Percentiles rank a stretch among this genome's conserved stretches.
These are phyloP conservation scores for Teratosphaeriaceae sp. DNA, from an alignment of 2,329 filamentous ascomycete genomes.

Conservation along the genomic window DNA sequence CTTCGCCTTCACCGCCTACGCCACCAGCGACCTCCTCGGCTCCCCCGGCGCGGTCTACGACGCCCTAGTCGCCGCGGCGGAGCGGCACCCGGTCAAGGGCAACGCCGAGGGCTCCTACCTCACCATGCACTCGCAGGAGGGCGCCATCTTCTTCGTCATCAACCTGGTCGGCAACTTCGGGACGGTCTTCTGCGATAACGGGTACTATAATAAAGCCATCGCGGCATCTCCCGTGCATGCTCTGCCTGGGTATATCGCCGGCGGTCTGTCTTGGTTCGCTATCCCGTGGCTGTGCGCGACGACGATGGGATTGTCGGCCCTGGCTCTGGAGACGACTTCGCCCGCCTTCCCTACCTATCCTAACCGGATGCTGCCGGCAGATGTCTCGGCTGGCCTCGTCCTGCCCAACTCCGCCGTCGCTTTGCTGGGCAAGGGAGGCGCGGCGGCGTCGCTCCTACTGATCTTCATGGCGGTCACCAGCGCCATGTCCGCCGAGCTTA, in stretches of 20 bases:
- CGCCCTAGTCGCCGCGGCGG: slow-evolving; percentile 53
- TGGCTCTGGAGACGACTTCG: slow-evolving; percentile 71
- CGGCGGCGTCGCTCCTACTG: slow-evolving; percentile 69
- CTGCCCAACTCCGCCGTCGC: slow-evolving; percentile 80
- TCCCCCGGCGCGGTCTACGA: slow-evolving; percentile 21
- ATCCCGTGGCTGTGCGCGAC: slow-evolving; percentile 87
- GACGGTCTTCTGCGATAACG: slow-evolving; percentile 78
- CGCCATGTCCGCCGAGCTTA: slow-evolving; percentile 74
- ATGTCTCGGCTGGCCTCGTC: slow-evolving; percentile 77
- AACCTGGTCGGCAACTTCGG: slow-evolving; percentile 84
- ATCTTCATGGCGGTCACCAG: slow-evolving; percentile 89
- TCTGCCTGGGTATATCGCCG: slow-evolving; percentile 80
- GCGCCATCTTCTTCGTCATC: slow-evolving; percentile 78
- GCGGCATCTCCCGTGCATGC: slow-evolving; percentile 77
- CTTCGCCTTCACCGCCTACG: slow-evolving; percentile 15
- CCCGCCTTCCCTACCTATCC: slow-evolving; percentile 67
- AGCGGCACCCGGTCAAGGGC: slow-evolving; percentile 66
- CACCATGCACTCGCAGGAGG: slow-evolving; percentile 76
- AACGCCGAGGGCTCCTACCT: slow-evolving; percentile 78
- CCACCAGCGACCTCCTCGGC: slow-evolving; percentile 14
- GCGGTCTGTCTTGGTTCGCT: slow-evolving; percentile 84
- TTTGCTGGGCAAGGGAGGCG: slow-evolving; percentile 73
- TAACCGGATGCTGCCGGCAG: slow-evolving; percentile 61
- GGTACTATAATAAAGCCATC: slow-evolving; percentile 72
- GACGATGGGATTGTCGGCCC: slow-evolving; percentile 75